Evolutionary conservation across 225 moss, liverwort and hornwort genomes (phyloP), one percentile per base, ranked within the genome.

Genomic region (Asterella californica): DNA sequence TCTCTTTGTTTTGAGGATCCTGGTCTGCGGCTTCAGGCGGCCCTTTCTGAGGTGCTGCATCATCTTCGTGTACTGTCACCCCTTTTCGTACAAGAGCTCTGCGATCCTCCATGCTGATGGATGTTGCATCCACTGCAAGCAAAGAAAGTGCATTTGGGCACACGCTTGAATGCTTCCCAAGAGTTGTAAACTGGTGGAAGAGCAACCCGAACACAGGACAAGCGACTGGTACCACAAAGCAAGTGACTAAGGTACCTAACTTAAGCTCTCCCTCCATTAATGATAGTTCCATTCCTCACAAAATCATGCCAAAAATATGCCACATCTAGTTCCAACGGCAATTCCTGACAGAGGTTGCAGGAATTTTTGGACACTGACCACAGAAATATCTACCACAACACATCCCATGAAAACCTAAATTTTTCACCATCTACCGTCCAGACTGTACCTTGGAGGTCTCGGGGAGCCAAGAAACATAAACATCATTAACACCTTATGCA

Each of bases 21-120:
- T 75, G 81, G 19, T 33, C 74, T 1, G 76, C 29, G 55, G 32
- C 74, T 68, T 82, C 85, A 73, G 68, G 83, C 65, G 49, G 74
- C 42, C 9, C 32, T 55, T 22, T 49, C 72, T 62, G 74, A 78
- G 67, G 79, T 69, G 72, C 69, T 50, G 71, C 33, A 62, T 86
- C 84, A 46, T 65, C 66, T 30, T 49, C 38, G n/a, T 76, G 59
- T 71, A 74, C 77, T 11, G 86, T 88, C 70, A 84, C 90, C 70
- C 85, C 87, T 81, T 87, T 85, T 11, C 78, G 85, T 70, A 90
- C 75, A 69, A 88, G 84, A 63, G 92, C 88, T 78, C 91, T 90
- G 32, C 96, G 92, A 85, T 91, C 94, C 83, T 86, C 90, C 79
- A 91, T 85, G 70, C 82, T 85, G 42, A 89, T 81, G 73, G 83